Evolutionary conservation across 805 yeast species (phyloP).

Genomic region (Candida gorgasii): DNA sequence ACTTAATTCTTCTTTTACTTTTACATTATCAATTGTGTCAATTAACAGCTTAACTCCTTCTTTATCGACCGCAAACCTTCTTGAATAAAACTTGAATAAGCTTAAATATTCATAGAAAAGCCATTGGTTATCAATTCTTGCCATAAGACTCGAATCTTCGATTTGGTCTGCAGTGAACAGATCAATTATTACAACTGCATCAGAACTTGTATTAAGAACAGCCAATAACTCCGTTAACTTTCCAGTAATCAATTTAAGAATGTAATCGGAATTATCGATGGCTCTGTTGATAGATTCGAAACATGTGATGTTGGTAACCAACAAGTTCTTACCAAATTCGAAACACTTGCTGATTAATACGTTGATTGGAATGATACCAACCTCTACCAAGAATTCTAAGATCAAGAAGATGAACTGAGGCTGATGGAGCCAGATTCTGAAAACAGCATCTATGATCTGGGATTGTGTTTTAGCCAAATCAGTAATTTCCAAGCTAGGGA

Average conservation of each 20-base stretch:
- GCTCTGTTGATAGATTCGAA: constrained; percentile 44
- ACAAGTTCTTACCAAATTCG: constrained; percentile 29
- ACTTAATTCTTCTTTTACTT: constrained; percentile 22
- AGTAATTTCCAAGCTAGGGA: constrained; percentile 20
- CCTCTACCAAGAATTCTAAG: constrained; percentile 43
- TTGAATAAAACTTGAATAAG: constrained; percentile 38
- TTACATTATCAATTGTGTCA: constrained; percentile 21
- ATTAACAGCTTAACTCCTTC: constrained; percentile 37
- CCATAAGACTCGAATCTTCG: constrained; percentile 24
- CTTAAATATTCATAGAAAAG: constrained; percentile 43
- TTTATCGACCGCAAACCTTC: constrained; percentile 50
- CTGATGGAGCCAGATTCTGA: constrained; percentile 46
- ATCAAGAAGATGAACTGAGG: constrained; percentile 47
- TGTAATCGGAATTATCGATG: constrained; percentile 13
- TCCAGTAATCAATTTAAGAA: neutral
- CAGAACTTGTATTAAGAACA: neutral
- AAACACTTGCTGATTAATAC: constrained; percentile 29
- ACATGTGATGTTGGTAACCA: constrained; percentile 42
- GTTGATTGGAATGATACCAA: constrained; percentile 32
- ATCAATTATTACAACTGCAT: constrained; percentile 26
- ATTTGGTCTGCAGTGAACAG: constrained; percentile 21
- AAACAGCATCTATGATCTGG: constrained; percentile 40
- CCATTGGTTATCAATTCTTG: constrained; percentile 39
- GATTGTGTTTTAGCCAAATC: constrained; percentile 26
- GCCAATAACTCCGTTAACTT: neutral